Base-by-base conservation (phyloP, 1,284 basidiomycete species). In the Cronartium quercuum region DNA sequence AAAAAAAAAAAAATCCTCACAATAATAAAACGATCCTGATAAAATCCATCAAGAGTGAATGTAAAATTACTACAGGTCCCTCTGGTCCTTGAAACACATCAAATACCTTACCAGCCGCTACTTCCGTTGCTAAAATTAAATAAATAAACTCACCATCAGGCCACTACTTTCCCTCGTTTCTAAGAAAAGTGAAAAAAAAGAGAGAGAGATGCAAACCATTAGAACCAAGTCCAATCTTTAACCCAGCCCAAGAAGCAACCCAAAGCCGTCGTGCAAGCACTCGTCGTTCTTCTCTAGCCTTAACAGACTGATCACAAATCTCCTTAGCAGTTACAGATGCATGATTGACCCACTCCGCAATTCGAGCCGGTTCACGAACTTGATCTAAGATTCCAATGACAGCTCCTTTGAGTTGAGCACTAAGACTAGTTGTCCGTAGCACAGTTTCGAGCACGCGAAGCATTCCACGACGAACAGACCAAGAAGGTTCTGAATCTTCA, bases 401-500 rank as follows among this genome's bases (percentile, higher is more conserved):
- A 24, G 21, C 29, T 1, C 34, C 24, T 44, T 64, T 37, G 13
- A 73, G 58, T 13, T 66, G 47, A 24, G 41, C 21, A 38, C 70
- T 73, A 21, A 65, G 60, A 13, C 62, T 73, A 15, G 42, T 65
- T 18, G 70, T 73, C 42, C 70, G 24, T 41, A 73, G 37, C 38
- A 73, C 42, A 6, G 70, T 66, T 65, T 66, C 70, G 21, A 73
- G 18, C 3, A 73, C 70, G 42, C 70, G 24, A 18, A 73, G 60
- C 15, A 73, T 64, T 15, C 70, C 70, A 34, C 70, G 40, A 57
- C 66, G 65, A 62, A 73, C 66, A 18, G 70, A 73, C 70, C 70
- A 73, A 4, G 60, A 35, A 41, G n/a, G 21, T 63, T 37, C 42
- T 18, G 42, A 58, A 34, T 55, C 42, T 42, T 66, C 62, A 12